Evolutionary conservation across 2,329 filamentous ascomycete species (phyloP).

Genomic region (Microsporum canis): DNA sequence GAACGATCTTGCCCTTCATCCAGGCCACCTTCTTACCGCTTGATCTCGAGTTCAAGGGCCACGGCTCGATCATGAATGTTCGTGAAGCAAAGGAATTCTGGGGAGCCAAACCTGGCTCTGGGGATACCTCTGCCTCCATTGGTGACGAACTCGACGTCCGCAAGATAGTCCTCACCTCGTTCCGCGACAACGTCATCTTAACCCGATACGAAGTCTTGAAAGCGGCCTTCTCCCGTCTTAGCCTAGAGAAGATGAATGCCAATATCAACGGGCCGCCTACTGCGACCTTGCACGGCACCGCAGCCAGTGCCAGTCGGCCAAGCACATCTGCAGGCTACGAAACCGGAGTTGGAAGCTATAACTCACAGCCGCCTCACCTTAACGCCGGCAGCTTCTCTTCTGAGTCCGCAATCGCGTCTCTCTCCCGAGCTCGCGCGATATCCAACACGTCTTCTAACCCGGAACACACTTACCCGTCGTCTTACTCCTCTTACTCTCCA

Average conservation of each 20-base stretch:
- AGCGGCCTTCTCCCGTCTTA: slow-evolving; percentile 78
- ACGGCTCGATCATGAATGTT: slow-evolving; percentile 62
- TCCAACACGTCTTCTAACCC: slow-evolving; percentile 56
- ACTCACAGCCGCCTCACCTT: slow-evolving; percentile 69
- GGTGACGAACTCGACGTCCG: slow-evolving; percentile 66
- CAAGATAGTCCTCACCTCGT: slow-evolving; percentile 76
- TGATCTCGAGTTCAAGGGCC: slow-evolving; percentile 83
- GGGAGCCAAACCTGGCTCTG: slow-evolving; percentile 54
- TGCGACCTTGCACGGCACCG: slow-evolving; percentile 30
- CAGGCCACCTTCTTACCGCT: slow-evolving; percentile 90
- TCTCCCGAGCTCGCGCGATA: slow-evolving; percentile 54
- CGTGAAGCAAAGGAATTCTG: slow-evolving; percentile 84
- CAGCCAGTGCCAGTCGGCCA: slow-evolving; percentile 40
- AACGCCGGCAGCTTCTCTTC: slow-evolving; percentile 48
- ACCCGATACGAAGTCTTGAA: slow-evolving; percentile 82
- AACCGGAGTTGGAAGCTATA: slow-evolving; percentile 60
- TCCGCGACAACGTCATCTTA: slow-evolving; percentile 78
- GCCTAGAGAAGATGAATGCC: slow-evolving; percentile 62
- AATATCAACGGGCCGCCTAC: slow-evolving; percentile 32
- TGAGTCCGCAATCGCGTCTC: slow-evolving; percentile 40
- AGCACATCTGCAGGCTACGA: slow-evolving; percentile 61
- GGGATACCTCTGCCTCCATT: slow-evolving; percentile 18
- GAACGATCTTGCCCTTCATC: slow-evolving; percentile 79
- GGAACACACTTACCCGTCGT: slow-evolving; percentile 33
- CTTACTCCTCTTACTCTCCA: slow-evolving; percentile 33